A percentile compares a stretch with the other conserved stretches of the same genome.
phyloP scores from a whole-genome alignment of 2,329 filamentous ascomycete genomes.

The Neodidymelliopsis sp. region DNA sequence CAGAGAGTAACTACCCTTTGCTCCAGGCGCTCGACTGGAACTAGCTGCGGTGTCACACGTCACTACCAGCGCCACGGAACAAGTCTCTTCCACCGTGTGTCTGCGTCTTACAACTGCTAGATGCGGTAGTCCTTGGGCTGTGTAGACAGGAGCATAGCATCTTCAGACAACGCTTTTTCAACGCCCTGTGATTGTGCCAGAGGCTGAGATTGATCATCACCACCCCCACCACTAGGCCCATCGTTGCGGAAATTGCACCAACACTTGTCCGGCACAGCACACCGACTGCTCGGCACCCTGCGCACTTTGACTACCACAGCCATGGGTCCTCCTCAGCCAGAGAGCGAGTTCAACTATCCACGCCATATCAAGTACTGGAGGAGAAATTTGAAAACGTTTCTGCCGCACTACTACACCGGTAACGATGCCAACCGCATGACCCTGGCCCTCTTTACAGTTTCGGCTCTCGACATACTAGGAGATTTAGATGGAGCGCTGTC shows the following conservation, averaged over 20 bases:
- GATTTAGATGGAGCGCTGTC: slow-evolving; percentile 64
- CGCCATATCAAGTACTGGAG: slow-evolving; percentile 90
- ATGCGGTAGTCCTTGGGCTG: neutral
- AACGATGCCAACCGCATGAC: slow-evolving; percentile 92
- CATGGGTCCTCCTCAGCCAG: slow-evolving; percentile 16
- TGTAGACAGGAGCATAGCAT: slow-evolving; percentile 2
- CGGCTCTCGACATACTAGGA: slow-evolving; percentile 82
- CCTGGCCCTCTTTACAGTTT: slow-evolving; percentile 87
- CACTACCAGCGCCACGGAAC: neutral
- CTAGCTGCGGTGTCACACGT: slow-evolving; percentile 9
- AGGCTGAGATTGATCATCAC: slow-evolving; percentile 13
- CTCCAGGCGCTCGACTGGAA: slow-evolving; percentile 1
- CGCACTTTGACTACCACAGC: slow-evolving; percentile 5
- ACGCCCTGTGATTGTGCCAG: slow-evolving; percentile 8
- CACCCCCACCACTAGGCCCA: slow-evolving; percentile 18
- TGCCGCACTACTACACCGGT: slow-evolving; percentile 83
- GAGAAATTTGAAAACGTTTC: slow-evolving; percentile 80
- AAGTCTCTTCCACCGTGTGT: slow-evolving; percentile 2
- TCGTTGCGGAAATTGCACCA: slow-evolving; percentile 12
- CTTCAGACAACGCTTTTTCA: slow-evolving; percentile 5
- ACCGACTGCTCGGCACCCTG: slow-evolving; percentile 12
- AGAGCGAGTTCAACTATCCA: slow-evolving; percentile 41
- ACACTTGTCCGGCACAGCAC: slow-evolving; percentile 6
- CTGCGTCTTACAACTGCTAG: slow-evolving; percentile 6
- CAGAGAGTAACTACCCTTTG: slow-evolving; percentile 6